phyloP scores from a whole-genome alignment of 768 basidiomycete genomes.

The Leccinum disarticulatum region DNA sequence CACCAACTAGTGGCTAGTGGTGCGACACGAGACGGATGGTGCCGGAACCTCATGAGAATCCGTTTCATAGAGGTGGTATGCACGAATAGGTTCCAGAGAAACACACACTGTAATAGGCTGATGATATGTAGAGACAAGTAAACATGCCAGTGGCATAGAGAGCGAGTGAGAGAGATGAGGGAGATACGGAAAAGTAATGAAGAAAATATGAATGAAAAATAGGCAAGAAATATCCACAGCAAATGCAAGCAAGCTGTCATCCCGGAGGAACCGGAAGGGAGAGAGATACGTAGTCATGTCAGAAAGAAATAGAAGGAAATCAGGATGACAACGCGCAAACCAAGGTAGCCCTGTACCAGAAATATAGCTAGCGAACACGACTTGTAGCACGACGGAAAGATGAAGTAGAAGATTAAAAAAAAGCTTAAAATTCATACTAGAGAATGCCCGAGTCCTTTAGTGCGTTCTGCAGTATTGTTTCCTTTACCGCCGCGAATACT shows the following conservation, averaged over 20 bases:
- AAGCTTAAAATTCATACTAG: slow-evolving; percentile 25
- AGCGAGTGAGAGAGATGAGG: too few species aligned
- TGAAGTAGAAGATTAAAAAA: not conserved
- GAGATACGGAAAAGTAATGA: too few species aligned
- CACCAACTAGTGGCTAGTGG: too few species aligned
- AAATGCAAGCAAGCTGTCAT: slow-evolving; percentile 29
- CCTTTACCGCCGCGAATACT: slow-evolving; percentile 87
- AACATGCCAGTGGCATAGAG: slow-evolving; percentile 19
- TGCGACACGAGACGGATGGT: too few species aligned
- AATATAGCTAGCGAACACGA: slow-evolving; percentile 28
- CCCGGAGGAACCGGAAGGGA: too few species aligned
- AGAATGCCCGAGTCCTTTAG: slow-evolving; percentile 84
- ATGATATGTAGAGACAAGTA: slow-evolving; percentile 25
- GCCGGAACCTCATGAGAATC: too few species aligned
- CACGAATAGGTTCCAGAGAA: too few species aligned
- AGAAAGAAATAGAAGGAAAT: not conserved
- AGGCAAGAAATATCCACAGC: slow-evolving; percentile 30
- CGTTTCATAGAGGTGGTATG: too few species aligned
- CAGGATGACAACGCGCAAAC: not conserved
- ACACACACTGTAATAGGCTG: slow-evolving; percentile 20
- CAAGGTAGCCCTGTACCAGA: slow-evolving; percentile 11
- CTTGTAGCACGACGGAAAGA: slow-evolving; percentile 6
- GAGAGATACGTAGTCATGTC: not conserved
- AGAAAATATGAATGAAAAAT: slow-evolving; percentile 3
- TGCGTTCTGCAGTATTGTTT: slow-evolving; percentile 91